Conservation (phyloP, 208 protist genomes). For the Histomonas meleagridis region DNA sequence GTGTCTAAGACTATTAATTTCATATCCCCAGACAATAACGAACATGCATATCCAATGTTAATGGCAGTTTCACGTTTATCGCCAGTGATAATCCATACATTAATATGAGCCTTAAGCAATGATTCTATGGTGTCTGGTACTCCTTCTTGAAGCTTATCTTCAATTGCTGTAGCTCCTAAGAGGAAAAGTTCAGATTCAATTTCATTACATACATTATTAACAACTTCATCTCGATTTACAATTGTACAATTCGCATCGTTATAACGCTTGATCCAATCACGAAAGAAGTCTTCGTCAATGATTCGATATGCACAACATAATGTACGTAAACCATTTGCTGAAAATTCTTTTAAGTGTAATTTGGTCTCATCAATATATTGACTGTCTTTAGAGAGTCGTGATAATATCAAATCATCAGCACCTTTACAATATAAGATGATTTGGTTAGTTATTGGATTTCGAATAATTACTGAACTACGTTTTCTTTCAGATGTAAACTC, state of each 20-base stretch:
- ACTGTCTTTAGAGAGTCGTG: not conserved
- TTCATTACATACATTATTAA: constrained; percentile 39
- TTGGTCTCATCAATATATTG: not conserved
- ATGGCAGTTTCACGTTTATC: constrained; percentile 89
- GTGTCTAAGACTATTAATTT: not conserved
- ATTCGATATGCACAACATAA: constrained; percentile 15
- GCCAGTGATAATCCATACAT: constrained; percentile 93
- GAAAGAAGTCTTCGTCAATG: not conserved
- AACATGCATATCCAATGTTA: constrained; percentile 59
- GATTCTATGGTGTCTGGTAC: constrained; percentile 62
- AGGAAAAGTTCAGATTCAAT: constrained; percentile 40
- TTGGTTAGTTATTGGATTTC: not conserved
- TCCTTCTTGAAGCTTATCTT: constrained; percentile 75
- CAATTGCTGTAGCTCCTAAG: constrained; percentile 46
- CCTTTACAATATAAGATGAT: constrained; percentile 45
- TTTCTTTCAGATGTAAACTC: constrained; percentile 46
- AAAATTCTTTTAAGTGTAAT: not conserved
- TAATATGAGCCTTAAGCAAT: constrained; percentile 61
- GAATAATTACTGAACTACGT: constrained; percentile 39
- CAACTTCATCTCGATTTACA: not conserved
- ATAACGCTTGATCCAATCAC: not conserved
- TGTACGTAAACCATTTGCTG: not conserved
- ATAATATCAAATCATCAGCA: constrained; percentile 39
- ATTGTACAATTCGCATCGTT: constrained; percentile 40
- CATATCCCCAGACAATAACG: constrained; percentile 45